Conservation (phyloP, 768 basidiomycete species). For the Hygrophoropsis aurantiaca region DNA sequence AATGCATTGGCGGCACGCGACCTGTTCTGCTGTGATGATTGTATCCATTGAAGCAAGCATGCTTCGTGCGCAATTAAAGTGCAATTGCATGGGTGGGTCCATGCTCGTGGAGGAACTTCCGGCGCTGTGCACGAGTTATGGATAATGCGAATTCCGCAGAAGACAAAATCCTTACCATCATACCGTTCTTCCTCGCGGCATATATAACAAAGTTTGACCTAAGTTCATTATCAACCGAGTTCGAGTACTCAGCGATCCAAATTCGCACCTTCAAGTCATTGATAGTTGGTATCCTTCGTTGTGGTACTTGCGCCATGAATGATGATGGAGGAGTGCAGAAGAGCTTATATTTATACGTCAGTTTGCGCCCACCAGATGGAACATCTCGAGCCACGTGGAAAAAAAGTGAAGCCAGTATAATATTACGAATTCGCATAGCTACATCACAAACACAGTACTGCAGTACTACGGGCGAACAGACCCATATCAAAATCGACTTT, state of each 20-base stretch:
- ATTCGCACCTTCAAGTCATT: constrained; percentile 30
- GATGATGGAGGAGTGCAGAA: no score
- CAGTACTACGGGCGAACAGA: constrained; percentile 6
- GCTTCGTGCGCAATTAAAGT: constrained; percentile 79
- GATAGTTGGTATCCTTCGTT: constrained; percentile 30
- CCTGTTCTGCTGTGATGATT: constrained; percentile 59
- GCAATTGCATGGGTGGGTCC: constrained; percentile 82
- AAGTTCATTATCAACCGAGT: not conserved
- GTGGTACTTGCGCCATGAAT: constrained; percentile 12
- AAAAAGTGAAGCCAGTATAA: no score
- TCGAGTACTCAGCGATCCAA: no score
- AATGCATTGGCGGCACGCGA: constrained; percentile 60
- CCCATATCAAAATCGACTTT: not conserved
- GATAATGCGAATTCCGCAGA: not conserved
- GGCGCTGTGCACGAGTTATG: constrained; percentile 29
- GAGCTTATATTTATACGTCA: no score
- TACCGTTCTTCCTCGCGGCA: constrained; percentile 71
- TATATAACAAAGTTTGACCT: constrained; percentile 80
- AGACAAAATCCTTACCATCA: constrained; percentile 31
- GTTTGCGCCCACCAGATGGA: no score
- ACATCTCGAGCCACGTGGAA: no score
- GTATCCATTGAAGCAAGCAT: constrained; percentile 80
- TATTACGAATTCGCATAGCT: constrained; percentile 2
- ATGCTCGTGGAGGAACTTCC: constrained; percentile 51
- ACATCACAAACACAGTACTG: not conserved